phyloP scores from a whole-genome alignment of 345 rosid species.

The Linum usitatissimum region DNA sequence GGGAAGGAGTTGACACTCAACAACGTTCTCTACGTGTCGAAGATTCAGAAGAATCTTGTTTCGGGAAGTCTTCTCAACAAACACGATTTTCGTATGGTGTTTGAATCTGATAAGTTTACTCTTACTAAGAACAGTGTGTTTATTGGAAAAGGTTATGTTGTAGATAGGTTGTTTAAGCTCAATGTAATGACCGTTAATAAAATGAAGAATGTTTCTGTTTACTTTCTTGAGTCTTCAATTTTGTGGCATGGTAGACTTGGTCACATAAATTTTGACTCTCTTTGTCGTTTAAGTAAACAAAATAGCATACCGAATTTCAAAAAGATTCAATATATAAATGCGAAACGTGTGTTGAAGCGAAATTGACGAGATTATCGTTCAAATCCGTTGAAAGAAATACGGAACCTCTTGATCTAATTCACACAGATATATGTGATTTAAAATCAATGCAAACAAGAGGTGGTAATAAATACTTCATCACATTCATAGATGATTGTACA shows the following conservation, averaged over 20 bases:
- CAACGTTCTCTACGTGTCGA: background rate
- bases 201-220: background rate
- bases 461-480: background rate
- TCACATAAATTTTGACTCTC: background rate
- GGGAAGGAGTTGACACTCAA: background rate
- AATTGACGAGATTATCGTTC: slow-evolving; percentile 4
- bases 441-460: background rate
- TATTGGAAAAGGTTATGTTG: background rate
- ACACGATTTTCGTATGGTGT: slow-evolving; percentile 5
- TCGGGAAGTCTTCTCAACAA: background rate
- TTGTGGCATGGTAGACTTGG: background rate
- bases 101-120: background rate
- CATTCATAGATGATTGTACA: background rate
- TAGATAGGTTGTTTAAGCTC: background rate
- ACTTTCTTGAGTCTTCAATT: background rate
- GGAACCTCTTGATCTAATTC: background rate
- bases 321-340: background rate
- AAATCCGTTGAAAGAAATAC: background rate
- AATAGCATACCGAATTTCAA: background rate
- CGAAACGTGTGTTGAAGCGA: background rate
- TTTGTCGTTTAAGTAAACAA: background rate
- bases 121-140: background rate
- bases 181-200: background rate
- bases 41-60: slow-evolving; percentile 2
- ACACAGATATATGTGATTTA: background rate